Evolutionary conservation across 768 basidiomycete genomes (phyloP), one percentile per base, ranked within the genome.

Genomic region (Rhizopogon roseolus): DNA sequence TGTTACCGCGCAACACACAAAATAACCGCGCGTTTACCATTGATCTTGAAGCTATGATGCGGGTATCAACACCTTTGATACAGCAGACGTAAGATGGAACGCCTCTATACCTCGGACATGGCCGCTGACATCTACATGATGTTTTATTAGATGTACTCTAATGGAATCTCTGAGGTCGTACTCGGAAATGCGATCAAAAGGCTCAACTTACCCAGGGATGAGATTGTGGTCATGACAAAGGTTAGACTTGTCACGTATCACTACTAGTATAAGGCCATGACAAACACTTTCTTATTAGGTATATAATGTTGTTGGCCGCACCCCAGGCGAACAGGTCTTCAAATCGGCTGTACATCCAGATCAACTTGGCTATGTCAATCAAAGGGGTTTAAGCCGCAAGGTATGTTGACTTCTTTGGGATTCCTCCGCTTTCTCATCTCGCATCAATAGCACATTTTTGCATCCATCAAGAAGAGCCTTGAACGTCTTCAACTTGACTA

Each of bases 401-500:
- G 77, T 77, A 13, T 27, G 45, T 28, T 6, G 16, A 10, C 34
- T 16, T 5, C 32, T 48, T 34, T 36, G 14, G 9, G 16, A 14
- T 40, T 36, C 8, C 22, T 22, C 14, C 34, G 36, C 14, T 3
- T 13, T 36, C 34, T 36, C 14, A 48, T 22, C 32, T 48, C 19
- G 14, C 19, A 36, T 29, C 19, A 40, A 44, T 43, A 90, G 82
- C 81, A 85, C 60, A 89, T 91, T 38, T 91, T 92, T 59, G 85
- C 84, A 34, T 72, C 81, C 0, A 79, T 86, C 36, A 82, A 84
- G 60, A 69, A 71, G 14, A 81, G 81, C 42, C 66, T 91, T 54
- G 68, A 85, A 62, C 77, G 88, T 16, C 74, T 92, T 2, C 84
- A 89, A 43, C 66, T 88, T 27, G 89, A 91, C 49, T 88, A 90